Percentiles rank a stretch among this genome's conserved stretches.
These are phyloP conservation scores for Saxophila tyrrhenica DNA, from an alignment of 495 filamentous ascomycete genomes.

Conservation along the genomic window DNA sequence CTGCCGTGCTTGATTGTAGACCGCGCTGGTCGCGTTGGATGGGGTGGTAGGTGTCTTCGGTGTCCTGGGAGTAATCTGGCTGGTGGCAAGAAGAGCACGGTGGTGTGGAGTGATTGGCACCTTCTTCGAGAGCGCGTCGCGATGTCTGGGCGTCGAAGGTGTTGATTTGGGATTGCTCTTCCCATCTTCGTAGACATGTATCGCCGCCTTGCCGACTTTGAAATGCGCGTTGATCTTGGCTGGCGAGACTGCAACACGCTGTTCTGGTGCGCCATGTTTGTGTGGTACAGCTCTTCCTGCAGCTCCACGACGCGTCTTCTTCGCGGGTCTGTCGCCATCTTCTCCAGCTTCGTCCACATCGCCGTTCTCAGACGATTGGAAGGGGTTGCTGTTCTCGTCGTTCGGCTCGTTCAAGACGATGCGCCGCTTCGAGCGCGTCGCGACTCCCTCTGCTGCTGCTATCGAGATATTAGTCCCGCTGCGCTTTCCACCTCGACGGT, in stretches of 20 bases:
- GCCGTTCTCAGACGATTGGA: conserved; percentile 24
- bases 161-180: conserved; percentile 21
- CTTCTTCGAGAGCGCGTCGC: conserved; percentile 51
- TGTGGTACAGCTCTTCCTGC: conserved; percentile 14
- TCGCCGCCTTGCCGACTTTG: conserved; percentile 18
- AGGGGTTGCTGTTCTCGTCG: conserved; percentile 46
- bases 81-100: conserved; percentile 48
- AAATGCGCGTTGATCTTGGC: conserved; percentile 26
- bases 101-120: conserved; percentile 59
- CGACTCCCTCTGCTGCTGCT: conserved; percentile 16
- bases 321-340: conserved; percentile 5
- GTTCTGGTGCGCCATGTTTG: conserved; percentile 25
- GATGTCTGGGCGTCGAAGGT: conserved; percentile 56
- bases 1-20: conserved; percentile 80
- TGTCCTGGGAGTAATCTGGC: conserved; percentile 41
- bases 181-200: conserved; percentile 16
- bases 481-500: background rate
- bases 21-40: conserved; percentile 44
- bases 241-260: conserved; percentile 21
- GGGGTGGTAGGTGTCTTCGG: conserved; percentile 55
- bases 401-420: conserved; percentile 36
- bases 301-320: background rate
- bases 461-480: background rate
- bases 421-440: conserved; percentile 52
- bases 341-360: conserved; percentile 25